Evolutionary conservation across 495 filamentous ascomycete species (phyloP).

Genomic region (Penicillium coffeae): DNA sequence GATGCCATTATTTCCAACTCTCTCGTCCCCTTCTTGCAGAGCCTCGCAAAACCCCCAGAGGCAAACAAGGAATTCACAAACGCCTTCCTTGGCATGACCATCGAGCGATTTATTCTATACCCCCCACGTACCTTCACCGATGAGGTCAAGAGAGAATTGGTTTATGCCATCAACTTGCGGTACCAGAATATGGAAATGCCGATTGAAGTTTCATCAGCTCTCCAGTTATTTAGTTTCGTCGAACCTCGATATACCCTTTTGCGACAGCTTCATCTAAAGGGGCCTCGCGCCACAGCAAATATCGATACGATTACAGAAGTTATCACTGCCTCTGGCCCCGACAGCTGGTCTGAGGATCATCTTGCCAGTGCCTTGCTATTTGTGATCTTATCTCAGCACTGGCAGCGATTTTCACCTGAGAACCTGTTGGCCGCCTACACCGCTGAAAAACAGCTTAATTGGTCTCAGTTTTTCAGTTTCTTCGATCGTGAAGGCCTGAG

Average conservation of each 20-base stretch:
- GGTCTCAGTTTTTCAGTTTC: conserved; percentile 73
- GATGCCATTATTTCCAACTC: conserved; percentile 77
- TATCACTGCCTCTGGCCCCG: conserved; percentile 60
- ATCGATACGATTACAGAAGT: conserved; percentile 55
- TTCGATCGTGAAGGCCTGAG: conserved; percentile 79
- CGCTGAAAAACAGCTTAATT: conserved; percentile 60
- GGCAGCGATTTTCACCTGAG: conserved; percentile 64
- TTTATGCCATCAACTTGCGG: conserved; percentile 61
- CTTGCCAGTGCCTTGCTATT: conserved; percentile 79
- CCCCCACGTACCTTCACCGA: conserved; percentile 79
- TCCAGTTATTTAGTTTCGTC: conserved; percentile 70
- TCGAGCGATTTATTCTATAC: conserved; percentile 77
- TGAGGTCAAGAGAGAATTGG: conserved; percentile 63
- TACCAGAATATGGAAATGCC: conserved; percentile 64
- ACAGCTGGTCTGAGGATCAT: conserved; percentile 74
- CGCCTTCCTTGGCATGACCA: conserved; percentile 66
- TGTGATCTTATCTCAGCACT: conserved; percentile 67
- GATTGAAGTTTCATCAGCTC: conserved; percentile 65
- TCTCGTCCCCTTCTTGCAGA: conserved; percentile 68
- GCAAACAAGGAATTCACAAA: conserved; percentile 59
- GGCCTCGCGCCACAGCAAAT: conserved; percentile 56
- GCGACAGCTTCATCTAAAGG: conserved; percentile 70
- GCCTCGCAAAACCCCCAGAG: conserved; percentile 56
- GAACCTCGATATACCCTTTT: conserved; percentile 64
- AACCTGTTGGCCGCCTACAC: conserved; percentile 64